These are phyloP conservation scores for Neckera pumila DNA, from an alignment of 225 moss, liverwort and hornwort species.

Conservation along the genomic window DNA sequence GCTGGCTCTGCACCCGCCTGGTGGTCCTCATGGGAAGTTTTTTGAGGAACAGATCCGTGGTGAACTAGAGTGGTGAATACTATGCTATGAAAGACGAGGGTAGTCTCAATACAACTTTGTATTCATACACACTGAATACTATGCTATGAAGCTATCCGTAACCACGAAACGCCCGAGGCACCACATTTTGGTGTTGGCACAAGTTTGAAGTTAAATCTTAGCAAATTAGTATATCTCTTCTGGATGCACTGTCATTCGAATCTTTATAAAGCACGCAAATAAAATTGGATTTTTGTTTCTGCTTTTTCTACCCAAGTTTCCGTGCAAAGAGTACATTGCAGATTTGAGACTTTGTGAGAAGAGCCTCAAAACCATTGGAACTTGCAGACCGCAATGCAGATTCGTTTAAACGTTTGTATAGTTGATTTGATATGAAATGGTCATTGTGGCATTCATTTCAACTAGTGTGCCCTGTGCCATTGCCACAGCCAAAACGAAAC, in stretches of 20 bases:
- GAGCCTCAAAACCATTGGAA: not conserved
- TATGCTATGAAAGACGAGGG: not conserved
- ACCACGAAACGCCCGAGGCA: not conserved
- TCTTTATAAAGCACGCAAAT: not conserved
- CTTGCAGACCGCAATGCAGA: not conserved
- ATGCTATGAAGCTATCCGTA: not conserved
- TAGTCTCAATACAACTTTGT: not conserved
- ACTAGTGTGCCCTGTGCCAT: too few species aligned
- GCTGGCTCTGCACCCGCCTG: slow-evolving; percentile 9
- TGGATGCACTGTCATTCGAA: not conserved
- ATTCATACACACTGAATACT: not conserved
- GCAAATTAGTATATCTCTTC: not conserved
- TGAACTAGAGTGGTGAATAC: not conserved
- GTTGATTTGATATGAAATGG: not conserved
- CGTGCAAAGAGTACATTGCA: not conserved
- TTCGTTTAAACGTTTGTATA: not conserved
- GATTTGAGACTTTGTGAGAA: not conserved
- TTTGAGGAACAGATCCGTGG: not conserved
- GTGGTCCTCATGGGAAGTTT: slow-evolving; percentile 8
- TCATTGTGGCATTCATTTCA: not conserved
- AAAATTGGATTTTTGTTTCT: not conserved
- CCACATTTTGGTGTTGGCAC: not conserved
- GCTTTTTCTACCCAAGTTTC: not conserved
- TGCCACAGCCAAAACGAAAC: too few species aligned
- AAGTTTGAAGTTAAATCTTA: not conserved